A percentile compares a stretch with the other conserved stretches of the same genome.
phyloP scores from a whole-genome alignment of 2,329 filamentous ascomycete genomes.

The Cyanodermella asteris region DNA sequence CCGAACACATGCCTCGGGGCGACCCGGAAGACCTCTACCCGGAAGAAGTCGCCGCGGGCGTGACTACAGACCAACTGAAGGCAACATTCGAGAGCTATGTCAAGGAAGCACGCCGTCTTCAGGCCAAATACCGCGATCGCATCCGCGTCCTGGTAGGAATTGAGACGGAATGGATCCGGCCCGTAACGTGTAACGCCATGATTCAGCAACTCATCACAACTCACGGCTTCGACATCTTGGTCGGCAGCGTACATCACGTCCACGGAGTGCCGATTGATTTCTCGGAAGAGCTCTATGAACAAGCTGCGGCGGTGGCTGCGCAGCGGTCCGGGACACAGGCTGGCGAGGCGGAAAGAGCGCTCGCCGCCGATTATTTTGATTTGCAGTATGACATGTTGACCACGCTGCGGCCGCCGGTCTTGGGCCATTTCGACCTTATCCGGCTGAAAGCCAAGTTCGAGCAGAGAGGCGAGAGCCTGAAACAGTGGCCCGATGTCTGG shows the following conservation, averaged over 20 bases:
- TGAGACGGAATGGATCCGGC: slow-evolving; percentile 79
- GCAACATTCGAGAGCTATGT: slow-evolving; percentile 49
- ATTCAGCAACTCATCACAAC: slow-evolving; percentile 37
- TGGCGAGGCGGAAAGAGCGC: slow-evolving; percentile 45
- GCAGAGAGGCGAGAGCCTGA: slow-evolving; percentile 40
- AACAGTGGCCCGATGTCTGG: slow-evolving; percentile 46
- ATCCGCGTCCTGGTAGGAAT: slow-evolving; percentile 77
- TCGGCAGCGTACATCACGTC: slow-evolving; percentile 84
- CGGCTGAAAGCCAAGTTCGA: slow-evolving; percentile 49
- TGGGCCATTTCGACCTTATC: slow-evolving; percentile 90
- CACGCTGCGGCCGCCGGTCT: slow-evolving; percentile 48
- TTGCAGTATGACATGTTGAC: slow-evolving; percentile 62
- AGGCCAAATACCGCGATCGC: slow-evolving; percentile 41
- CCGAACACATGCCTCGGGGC: slow-evolving; percentile 83
- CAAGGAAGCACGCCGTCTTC: slow-evolving; percentile 50
- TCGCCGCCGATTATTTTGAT: slow-evolving; percentile 77
- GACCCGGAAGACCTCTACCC: slow-evolving; percentile 63
- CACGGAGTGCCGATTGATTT: slow-evolving; percentile 78
- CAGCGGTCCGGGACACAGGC: slow-evolving; percentile 17
- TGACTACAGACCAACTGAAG: no score
- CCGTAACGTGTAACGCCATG: slow-evolving; percentile 35
- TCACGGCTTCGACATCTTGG: slow-evolving; percentile 62
- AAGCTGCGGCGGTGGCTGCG: slow-evolving; percentile 39
- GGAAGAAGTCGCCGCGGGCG: slow-evolving; percentile 51
- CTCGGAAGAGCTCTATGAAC: slow-evolving; percentile 42